Conservation (phyloP, 345 rosid species). For the Ceriops zippeliana region DNA sequence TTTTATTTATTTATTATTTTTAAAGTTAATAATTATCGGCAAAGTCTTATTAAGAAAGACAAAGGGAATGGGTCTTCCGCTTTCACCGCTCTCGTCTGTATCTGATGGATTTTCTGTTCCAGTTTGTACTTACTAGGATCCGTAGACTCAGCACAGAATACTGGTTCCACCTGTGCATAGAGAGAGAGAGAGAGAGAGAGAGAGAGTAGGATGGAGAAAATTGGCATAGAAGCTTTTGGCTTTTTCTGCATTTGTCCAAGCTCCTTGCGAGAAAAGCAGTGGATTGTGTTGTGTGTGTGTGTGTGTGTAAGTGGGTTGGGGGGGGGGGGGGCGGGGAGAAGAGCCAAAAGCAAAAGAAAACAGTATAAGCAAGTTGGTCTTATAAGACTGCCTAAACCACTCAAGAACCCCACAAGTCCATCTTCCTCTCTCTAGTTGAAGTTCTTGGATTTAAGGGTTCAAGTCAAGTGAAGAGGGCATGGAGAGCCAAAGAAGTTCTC, state of each 20-base stretch:
- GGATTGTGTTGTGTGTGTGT: too few species aligned
- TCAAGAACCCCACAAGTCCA: constrained; percentile 22
- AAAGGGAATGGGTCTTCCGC: constrained; percentile 14
- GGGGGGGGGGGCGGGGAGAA: not conserved
- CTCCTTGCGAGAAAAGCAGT: constrained; percentile 5
- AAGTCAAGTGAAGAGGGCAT: constrained; percentile 24
- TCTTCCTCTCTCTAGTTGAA: not conserved
- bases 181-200: not conserved
- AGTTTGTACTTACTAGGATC: constrained; percentile 4
- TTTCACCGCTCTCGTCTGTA: constrained; percentile 14
- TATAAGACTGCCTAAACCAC: constrained; percentile 34
- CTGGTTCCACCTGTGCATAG: not conserved
- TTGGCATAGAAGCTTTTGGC: constrained; percentile 41
- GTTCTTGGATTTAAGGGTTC: not conserved
- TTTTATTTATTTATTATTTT: too few species aligned
- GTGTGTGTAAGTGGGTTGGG: too few species aligned
- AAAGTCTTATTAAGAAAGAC: too few species aligned
- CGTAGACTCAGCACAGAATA: constrained; percentile 14
- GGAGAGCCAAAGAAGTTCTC: constrained; percentile 59
- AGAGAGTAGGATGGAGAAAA: constrained; percentile 16
- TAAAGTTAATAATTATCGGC: too few species aligned
- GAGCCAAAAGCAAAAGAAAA: not conserved
- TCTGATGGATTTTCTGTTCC: not conserved
- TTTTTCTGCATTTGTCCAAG: constrained; percentile 41
- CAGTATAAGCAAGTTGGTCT: constrained; percentile 17